Conservation (phyloP, 2,329 filamentous ascomycete species). For the Tolypocladium sp. region DNA sequence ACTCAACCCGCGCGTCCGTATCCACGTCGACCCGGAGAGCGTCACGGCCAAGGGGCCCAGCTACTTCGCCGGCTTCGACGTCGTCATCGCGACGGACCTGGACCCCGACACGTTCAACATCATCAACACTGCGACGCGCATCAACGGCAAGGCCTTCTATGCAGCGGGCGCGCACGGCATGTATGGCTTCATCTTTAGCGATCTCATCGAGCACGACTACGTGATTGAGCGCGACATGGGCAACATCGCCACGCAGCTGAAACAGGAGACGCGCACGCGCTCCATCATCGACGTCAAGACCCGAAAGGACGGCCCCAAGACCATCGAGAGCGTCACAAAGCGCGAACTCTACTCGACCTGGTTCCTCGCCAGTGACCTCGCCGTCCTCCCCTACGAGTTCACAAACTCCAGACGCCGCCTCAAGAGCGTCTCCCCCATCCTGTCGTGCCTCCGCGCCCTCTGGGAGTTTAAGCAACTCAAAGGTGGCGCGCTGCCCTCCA, state of each 20-base stretch:
- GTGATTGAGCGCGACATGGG: slow-evolving; percentile 77
- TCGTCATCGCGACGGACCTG: slow-evolving; percentile 85
- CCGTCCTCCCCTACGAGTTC: slow-evolving; percentile 62
- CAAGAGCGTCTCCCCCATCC: slow-evolving; percentile 69
- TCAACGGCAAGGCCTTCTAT: slow-evolving; percentile 77
- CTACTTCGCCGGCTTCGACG: slow-evolving; percentile 72
- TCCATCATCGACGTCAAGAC: slow-evolving; percentile 63
- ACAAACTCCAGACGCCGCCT: slow-evolving; percentile 56
- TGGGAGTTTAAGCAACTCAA: slow-evolving; percentile 67
- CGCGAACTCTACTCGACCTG: slow-evolving; percentile 84
- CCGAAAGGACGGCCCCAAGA: slow-evolving; percentile 58
- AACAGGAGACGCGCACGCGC: slow-evolving; percentile 68
- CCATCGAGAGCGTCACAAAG: slow-evolving; percentile 81
- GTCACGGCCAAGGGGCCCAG: slow-evolving; percentile 58
- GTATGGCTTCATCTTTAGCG: slow-evolving; percentile 92
- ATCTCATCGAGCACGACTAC: slow-evolving; percentile 84
- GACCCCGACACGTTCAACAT: slow-evolving; percentile 63
- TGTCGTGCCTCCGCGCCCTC: slow-evolving; percentile 79
- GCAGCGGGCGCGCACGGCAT: slow-evolving; percentile 79
- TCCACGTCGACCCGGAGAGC: slow-evolving; percentile 60
- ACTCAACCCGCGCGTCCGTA: slow-evolving; percentile 79
- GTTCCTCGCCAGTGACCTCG: slow-evolving; percentile 70
- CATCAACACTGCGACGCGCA: slow-evolving; percentile 79
- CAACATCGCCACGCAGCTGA: slow-evolving; percentile 55
- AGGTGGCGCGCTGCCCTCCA: slow-evolving; percentile 42